Evolutionary conservation across 78 protist genomes (phyloP).

Genomic region (Speleostelium caveatum): DNA sequence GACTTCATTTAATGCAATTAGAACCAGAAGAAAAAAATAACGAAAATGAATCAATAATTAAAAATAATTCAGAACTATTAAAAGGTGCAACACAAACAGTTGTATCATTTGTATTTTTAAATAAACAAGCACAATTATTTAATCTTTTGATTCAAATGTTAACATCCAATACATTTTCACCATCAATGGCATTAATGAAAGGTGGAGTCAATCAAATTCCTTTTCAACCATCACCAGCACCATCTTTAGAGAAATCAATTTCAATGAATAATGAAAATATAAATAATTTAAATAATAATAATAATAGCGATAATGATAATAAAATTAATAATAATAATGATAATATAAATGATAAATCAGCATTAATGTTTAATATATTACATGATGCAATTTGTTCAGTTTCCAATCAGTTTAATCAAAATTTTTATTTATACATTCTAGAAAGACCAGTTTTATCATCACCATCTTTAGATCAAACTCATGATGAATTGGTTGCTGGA

Average conservation of each 20-base stretch:
- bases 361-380: conserved; percentile 53
- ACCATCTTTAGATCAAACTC: not conserved
- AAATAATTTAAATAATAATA: not conserved
- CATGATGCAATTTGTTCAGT: conserved; percentile 49
- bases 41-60: not conserved
- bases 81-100: conserved; percentile 40
- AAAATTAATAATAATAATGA: not conserved
- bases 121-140: conserved; percentile 54
- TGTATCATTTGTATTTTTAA: conserved; percentile 54
- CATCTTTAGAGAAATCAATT: not conserved
- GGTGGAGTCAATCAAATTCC: not conserved
- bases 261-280: not conserved
- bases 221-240: conserved; percentile 37
- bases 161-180: conserved; percentile 63
- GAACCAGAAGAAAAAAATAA: not conserved
- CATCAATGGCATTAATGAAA: no score
- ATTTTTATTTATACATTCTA: conserved; percentile 47
- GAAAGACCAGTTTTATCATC: conserved; percentile 6
- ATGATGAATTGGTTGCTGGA: conserved; percentile 51
- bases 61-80: conserved; percentile 8
- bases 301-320: not conserved
- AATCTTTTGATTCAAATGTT: conserved; percentile 60
- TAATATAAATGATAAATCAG: not conserved
- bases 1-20: not conserved
- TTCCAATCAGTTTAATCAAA: conserved; percentile 45